Percentiles rank a stretch among this genome's conserved stretches.
phyloP scores from a whole-genome alignment of 345 rosid genomes.

The Salix arbutifolia region DNA sequence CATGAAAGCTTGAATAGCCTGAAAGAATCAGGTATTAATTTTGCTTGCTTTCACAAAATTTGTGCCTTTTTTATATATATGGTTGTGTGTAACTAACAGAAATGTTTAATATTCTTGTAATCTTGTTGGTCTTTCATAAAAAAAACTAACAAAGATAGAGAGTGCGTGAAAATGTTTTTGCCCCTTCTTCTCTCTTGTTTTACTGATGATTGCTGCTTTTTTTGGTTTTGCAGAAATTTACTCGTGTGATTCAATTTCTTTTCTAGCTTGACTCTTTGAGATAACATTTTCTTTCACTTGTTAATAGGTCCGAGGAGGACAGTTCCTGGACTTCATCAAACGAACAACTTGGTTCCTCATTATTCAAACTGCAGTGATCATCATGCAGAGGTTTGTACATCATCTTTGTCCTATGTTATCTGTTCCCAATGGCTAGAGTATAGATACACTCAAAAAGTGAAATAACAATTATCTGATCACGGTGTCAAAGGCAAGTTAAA shows the following conservation, averaged over 20 bases:
- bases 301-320: slow-evolving; percentile 27
- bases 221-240: not conserved
- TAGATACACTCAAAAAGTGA: not conserved
- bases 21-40: slow-evolving; percentile 26
- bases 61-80: not conserved
- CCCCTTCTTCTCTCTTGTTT: not conserved
- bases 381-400: slow-evolving; percentile 36
- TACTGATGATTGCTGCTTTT: not conserved
- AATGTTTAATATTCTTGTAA: not conserved
- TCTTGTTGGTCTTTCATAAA: not conserved
- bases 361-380: slow-evolving; percentile 17
- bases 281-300: not conserved
- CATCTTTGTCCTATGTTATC: slow-evolving; percentile 5
- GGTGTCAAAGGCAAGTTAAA: slow-evolving; percentile 20
- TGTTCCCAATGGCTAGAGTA: not conserved
- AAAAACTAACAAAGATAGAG: not conserved
- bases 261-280: not conserved
- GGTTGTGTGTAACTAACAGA: too few species aligned
- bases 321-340: slow-evolving; percentile 34
- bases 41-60: not conserved
- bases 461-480: slow-evolving; percentile 6
- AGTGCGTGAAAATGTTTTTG: not conserved
- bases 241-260: not conserved
- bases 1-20: slow-evolving; percentile 2
- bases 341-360: slow-evolving; percentile 31